These are phyloP conservation scores for Graphilbum fragrans DNA, from an alignment of 2,329 filamentous ascomycete species.

Conservation along the genomic window DNA sequence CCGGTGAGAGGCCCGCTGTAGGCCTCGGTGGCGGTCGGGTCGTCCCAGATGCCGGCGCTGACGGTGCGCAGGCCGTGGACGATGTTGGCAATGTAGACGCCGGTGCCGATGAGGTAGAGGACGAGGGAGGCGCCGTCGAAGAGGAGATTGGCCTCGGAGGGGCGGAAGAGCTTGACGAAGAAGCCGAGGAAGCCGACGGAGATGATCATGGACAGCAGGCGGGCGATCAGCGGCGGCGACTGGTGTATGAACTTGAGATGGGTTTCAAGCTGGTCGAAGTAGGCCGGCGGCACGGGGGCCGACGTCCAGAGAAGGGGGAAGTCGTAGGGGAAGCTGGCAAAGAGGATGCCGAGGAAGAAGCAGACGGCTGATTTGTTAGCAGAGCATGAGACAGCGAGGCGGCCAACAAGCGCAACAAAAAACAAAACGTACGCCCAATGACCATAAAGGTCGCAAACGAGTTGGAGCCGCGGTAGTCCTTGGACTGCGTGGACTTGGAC, in stretches of 20 bases:
- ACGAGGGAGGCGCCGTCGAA: conserved; percentile 79
- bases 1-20: conserved; percentile 33
- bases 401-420: conserved; percentile 4
- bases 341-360: conserved; percentile 97
- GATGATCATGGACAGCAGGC: conserved; percentile 89
- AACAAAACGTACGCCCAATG: conserved; percentile 63
- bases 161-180: conserved; percentile 87
- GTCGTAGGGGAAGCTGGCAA: conserved; percentile 93
- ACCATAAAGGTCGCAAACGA: conserved; percentile 97
- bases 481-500: conserved; percentile 44
- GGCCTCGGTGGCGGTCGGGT: conserved; percentile 21
- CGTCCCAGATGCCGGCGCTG: conserved; percentile 52
- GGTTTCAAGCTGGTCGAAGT: conserved; percentile 75
- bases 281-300: conserved; percentile 48
- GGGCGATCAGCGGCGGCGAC: conserved; percentile 80
- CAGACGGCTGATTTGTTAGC: conserved; percentile 52
- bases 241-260: conserved; percentile 88
- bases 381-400: conserved; percentile 4
- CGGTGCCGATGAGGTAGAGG: conserved; percentile 74
- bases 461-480: conserved; percentile 44
- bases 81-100: conserved; percentile 92
- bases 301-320: conserved; percentile 77
- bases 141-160: conserved; percentile 86
- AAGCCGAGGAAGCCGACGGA: conserved; percentile 79
- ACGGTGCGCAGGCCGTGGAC: conserved; percentile 87